Base-by-base conservation (phyloP, 163 green algal species). In the Prototheca cutis region DNA sequence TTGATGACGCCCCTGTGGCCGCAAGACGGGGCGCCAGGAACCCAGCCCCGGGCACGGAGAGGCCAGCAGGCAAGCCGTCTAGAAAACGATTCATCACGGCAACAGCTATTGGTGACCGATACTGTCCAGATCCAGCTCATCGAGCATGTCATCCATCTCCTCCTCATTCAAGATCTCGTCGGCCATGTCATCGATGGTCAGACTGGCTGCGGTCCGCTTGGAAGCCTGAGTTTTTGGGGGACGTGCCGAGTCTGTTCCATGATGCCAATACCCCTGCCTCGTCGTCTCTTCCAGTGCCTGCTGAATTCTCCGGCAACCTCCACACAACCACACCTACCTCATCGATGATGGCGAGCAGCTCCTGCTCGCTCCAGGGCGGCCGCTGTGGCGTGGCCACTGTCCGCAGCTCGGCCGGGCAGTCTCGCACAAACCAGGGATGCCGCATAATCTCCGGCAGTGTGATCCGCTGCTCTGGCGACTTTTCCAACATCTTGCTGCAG, bases 161-260 rank as follows among this genome's bases (percentile, higher is more conserved):
- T 77, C 69, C 62, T 74, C 65, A 25, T 70, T 55, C 59, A 77
- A 45, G 2, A 77, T 54, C 30, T 71, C 69, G 55, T 77, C 69
- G 3, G 69, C 65, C 48, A 77, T 48, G 21, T 60, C 58, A 3
- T 74, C 65, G 31, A 77, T 66, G 59, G 70, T 62, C 36, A 45
- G 36, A 15, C 36, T 15, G 13, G 36, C 17, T 15, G 36, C 36
- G 1, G 36, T 45, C 13, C 36, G 36, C 36, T 45, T 45, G 36
- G 36, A 45, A 15, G 36, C 36, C 36, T 45, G 36, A 15, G 36
- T n/a, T n/a, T n/a, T n/a, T n/a, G n/a, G n/a, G n/a, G n/a, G n/a
- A n/a, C n/a, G n/a, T n/a, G n/a, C n/a, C n/a, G n/a, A n/a, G n/a
- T n/a, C n/a, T n/a, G n/a, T n/a, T n/a, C 36, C 15, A 10, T 15